Percentiles rank a stretch among this genome's conserved stretches.
phyloP scores from a whole-genome alignment of 148 eudicot genomes.

The Rhododendron griersonianum region DNA sequence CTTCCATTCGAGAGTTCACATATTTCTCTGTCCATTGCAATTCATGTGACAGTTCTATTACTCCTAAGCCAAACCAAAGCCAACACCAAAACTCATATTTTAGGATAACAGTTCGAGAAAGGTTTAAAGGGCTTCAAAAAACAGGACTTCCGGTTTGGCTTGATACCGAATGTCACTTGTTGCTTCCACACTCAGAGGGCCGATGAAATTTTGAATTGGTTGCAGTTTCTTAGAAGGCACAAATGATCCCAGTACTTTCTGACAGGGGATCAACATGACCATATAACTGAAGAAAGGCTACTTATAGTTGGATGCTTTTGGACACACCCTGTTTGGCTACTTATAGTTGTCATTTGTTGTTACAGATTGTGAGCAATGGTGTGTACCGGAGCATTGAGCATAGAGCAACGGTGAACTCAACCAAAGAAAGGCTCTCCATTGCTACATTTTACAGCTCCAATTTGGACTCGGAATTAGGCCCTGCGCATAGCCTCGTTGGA shows the following conservation, averaged over 20 bases:
- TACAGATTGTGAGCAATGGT: conserved; percentile 56
- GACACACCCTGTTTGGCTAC: background rate
- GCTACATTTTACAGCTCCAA: conserved; percentile 48
- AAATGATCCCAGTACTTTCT: background rate
- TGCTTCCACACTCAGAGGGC: background rate
- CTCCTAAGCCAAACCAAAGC: background rate
- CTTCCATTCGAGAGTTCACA: too few species aligned
- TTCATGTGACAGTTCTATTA: too few species aligned
- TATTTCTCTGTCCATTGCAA: background rate
- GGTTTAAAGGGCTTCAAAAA: background rate
- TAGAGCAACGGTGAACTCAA: conserved; percentile 46
- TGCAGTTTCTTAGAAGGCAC: background rate
- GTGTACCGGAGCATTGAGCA: conserved; percentile 61
- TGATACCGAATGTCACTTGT: background rate
- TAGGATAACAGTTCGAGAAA: too few species aligned
- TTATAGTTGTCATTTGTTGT: background rate
- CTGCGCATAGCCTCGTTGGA: conserved; percentile 39
- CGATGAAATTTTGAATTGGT: background rate
- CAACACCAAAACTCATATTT: too few species aligned
- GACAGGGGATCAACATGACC: background rate
- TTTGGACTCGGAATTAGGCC: conserved; percentile 44
- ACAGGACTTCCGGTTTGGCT: background rate
- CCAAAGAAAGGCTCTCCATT: conserved; percentile 46
- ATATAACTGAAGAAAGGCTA: background rate
- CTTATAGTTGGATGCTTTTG: background rate